Base-by-base conservation (phyloP, 2,329 filamentous ascomycete genomes). In the Sporothrix curviconia region DNA sequence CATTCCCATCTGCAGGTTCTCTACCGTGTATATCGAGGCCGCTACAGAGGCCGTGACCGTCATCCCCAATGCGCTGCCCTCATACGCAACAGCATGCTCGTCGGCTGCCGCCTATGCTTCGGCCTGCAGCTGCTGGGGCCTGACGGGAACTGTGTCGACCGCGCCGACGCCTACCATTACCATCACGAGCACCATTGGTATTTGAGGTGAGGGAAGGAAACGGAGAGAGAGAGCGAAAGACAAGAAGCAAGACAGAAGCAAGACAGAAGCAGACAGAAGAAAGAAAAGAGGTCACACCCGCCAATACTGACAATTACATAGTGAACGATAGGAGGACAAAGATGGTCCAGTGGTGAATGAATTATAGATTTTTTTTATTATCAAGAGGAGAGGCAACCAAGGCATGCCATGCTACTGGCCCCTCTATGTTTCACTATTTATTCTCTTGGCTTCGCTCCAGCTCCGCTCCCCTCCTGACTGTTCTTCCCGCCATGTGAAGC, bases 61-160 rank as follows among this genome's bases (percentile, higher is more conserved):
- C 57, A 68, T 69, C 40, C 55, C 63, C 56, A 64, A 64, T 42
- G 60, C 60, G 61, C 60, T 74, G 56, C 75, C 74, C 50, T 64
- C 69, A 56, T 78, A 76, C 66, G 74, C 74, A 55, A 69, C 70
- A 19, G 65, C 65, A 44, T 76, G 73, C 66, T 64, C 66, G 55
- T 60, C 66, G 42, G 63, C 62, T 15, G 64, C 61, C 32, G 65
- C 66, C 47, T 77, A 75, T 67, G 66, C 72, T 32, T 72, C 73
- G 37, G 74, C 71, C 55, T 77, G 74, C 71, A 68, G 67, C 54
- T 77, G 75, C 71, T 77, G 70, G 67, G 74, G 74, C 50, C 69
- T 77, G 66, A 75, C 73, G 39, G 68, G 67, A 37, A 60, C 65
- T 3, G 67, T 71, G 46, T 69, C 67, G 58, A 76, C 74, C 11